Percentiles rank a stretch among this genome's conserved stretches.
Conservation (phyloP, 306 rosid genomes). For the Rosa rugosa region DNA sequence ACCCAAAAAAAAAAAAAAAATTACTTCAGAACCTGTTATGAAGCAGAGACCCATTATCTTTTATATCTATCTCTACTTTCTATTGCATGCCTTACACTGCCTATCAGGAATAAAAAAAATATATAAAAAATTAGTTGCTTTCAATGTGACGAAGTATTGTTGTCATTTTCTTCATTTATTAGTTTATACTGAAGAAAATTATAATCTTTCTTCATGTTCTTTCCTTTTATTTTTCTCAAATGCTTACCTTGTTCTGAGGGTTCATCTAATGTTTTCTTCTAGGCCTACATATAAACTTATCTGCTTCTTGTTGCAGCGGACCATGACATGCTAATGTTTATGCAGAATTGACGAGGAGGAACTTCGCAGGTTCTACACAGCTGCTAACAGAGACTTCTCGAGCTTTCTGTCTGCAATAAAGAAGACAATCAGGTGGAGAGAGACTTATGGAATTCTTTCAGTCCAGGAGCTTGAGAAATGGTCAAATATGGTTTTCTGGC, state of each 20-base stretch:
- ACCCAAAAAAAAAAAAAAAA: too few relatives aligned
- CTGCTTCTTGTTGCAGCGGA: slow-evolving; percentile 38
- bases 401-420: slow-evolving; percentile 65
- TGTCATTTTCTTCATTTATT: not conserved
- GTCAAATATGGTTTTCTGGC: slow-evolving; percentile 84
- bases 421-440: slow-evolving; percentile 77
- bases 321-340: slow-evolving; percentile 59
- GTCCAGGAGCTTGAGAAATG: slow-evolving; percentile 71
- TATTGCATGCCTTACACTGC: not conserved
- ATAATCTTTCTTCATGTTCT: not conserved
- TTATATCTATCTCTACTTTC: not conserved
- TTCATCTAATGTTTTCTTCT: slow-evolving; percentile 20
- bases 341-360: slow-evolving; percentile 79
- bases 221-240: not conserved
- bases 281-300: slow-evolving; percentile 37
- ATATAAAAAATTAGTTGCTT: not conserved
- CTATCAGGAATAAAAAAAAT: not conserved
- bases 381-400: slow-evolving; percentile 62
- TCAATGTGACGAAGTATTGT: not conserved
- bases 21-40: not conserved
- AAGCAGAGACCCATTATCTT: not conserved
- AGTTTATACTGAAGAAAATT: not conserved
- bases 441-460: slow-evolving; percentile 66
- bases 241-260: not conserved
- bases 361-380: slow-evolving; percentile 66